phyloP scores from a whole-genome alignment of 2,329 filamentous ascomycete genomes.

The Cercospora sojina region DNA sequence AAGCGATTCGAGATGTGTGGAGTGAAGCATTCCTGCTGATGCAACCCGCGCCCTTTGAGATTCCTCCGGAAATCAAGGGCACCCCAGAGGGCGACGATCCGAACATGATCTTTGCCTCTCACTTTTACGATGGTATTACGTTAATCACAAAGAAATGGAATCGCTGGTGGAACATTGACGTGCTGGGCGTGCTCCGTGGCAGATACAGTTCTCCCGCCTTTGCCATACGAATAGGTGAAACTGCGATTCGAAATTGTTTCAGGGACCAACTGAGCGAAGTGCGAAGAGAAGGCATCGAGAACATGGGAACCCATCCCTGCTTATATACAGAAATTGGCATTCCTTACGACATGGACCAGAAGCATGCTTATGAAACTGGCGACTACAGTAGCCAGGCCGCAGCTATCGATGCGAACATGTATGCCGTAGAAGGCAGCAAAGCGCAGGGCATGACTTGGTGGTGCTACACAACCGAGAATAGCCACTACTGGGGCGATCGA shows the following conservation, averaged over 20 bases:
- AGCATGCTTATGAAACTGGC: conserved; percentile 90
- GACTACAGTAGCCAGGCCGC: conserved; percentile 90
- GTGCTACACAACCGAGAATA: conserved; percentile 81
- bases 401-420: conserved; percentile 95
- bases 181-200: conserved; percentile 85
- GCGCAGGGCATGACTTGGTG: conserved; percentile 87
- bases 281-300: conserved; percentile 79
- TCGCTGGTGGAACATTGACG: conserved; percentile 92
- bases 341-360: conserved; percentile 97
- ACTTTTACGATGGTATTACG: conserved; percentile 96
- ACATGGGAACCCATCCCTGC: conserved; percentile 84
- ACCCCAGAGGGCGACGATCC: conserved; percentile 79
- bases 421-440: conserved; percentile 77
- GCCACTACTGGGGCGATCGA: conserved; percentile 83
- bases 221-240: conserved; percentile 88
- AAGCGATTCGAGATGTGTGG: conserved; percentile 73
- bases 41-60: conserved; percentile 86
- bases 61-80: conserved; percentile 83
- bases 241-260: conserved; percentile 90
- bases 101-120: conserved; percentile 86
- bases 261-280: conserved; percentile 82
- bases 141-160: conserved; percentile 99
- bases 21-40: conserved; percentile 82
- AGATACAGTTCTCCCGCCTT: conserved; percentile 86
- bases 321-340: conserved; percentile 95